phyloP scores from a whole-genome alignment of 2,329 filamentous ascomycete genomes.

The Paecilomyces sp. region DNA sequence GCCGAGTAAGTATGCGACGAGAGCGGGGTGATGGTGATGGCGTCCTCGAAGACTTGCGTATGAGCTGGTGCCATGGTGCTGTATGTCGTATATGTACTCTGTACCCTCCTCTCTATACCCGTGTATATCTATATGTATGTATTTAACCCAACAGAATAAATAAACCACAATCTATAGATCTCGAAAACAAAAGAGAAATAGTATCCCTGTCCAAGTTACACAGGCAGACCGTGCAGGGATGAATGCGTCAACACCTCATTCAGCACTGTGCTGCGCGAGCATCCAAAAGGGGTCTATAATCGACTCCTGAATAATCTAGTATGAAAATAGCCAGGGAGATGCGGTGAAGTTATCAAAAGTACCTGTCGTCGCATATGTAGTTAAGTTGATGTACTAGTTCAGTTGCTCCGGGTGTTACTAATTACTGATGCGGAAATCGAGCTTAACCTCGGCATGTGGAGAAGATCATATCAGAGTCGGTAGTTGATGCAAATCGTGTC shows the following conservation, averaged over 20 bases:
- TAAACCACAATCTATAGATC: no score
- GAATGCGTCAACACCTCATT: no score
- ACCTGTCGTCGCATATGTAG: neutral
- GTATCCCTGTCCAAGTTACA: no score
- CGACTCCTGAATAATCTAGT: neutral
- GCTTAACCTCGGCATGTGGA: neutral
- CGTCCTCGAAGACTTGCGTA: conserved; percentile 28
- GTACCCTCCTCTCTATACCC: no score
- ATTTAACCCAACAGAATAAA: no score
- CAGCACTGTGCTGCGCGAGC: no score
- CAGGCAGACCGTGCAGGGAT: no score
- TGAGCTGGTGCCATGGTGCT: conserved; percentile 1
- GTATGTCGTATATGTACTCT: neutral
- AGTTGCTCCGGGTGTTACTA: neutral
- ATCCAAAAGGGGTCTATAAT: no score
- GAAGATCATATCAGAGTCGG: neutral
- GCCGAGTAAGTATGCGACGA: conserved; percentile 52
- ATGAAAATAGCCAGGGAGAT: neutral
- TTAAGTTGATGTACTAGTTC: neutral
- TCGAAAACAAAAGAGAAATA: no score
- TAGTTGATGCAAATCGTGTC: neutral
- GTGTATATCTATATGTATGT: no score
- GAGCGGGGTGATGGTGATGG: conserved; percentile 28
- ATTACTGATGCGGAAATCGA: neutral
- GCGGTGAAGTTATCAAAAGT: neutral